A percentile compares a stretch with the other conserved stretches of the same genome.
Evolutionary conservation across 148 eudicot genomes (phyloP).

Genomic region (Chenopodium suecicum): DNA sequence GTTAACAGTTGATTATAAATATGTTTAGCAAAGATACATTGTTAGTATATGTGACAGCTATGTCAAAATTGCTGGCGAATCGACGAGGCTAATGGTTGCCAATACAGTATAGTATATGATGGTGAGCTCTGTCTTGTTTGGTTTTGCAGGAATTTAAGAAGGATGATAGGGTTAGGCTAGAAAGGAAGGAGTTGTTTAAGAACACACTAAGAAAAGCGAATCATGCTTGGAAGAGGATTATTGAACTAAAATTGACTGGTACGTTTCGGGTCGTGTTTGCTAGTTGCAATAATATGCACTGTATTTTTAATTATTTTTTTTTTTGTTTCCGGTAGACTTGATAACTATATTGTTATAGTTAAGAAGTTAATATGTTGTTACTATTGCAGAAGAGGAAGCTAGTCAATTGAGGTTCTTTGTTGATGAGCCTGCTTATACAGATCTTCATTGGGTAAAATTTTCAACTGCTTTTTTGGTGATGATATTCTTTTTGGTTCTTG

Average conservation of each 20-base stretch:
- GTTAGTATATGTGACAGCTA: not conserved
- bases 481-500: not conserved
- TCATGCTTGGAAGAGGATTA: slow-evolving; percentile 75
- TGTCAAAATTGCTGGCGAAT: not conserved
- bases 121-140: not conserved
- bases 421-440: slow-evolving; percentile 86
- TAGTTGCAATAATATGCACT: not conserved
- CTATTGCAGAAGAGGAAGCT: slow-evolving; percentile 79
- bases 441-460: slow-evolving; percentile 83
- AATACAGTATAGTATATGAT: not conserved
- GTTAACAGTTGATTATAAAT: not conserved
- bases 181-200: slow-evolving; percentile 72
- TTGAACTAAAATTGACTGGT: slow-evolving; percentile 77
- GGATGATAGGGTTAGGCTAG: slow-evolving; percentile 60
- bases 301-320: not conserved
- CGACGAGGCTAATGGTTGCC: not conserved
- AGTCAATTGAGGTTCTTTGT: slow-evolving; percentile 53
- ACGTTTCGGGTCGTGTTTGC: slow-evolving; percentile 11
- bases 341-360: not conserved
- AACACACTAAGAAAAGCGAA: slow-evolving; percentile 81
- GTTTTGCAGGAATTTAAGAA: slow-evolving; percentile 61
- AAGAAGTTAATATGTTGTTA: not conserved
- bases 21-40: not conserved
- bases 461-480: not conserved
- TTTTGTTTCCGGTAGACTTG: not conserved